Evolutionary conservation across 257 asterid species (phyloP).

Genomic region (Thymus quinquecostatus): DNA sequence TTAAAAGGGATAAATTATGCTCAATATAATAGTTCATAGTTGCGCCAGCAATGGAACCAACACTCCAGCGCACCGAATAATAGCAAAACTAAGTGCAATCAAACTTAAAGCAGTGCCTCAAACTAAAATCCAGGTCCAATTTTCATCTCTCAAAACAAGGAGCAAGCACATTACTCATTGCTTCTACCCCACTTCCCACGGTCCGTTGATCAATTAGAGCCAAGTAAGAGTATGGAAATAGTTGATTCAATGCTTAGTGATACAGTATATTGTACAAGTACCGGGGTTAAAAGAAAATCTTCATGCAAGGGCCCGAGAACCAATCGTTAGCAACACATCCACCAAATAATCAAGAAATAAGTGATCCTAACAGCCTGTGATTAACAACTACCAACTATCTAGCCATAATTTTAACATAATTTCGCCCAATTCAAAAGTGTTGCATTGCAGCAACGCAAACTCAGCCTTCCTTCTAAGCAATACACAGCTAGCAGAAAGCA

Average conservation of each 20-base stretch:
- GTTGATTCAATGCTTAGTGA: not conserved
- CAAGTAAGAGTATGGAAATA: constrained; percentile 1
- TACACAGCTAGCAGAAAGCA: not conserved
- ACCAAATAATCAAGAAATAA: not conserved
- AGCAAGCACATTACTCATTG: not conserved
- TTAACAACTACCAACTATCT: not conserved
- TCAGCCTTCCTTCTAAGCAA: not conserved
- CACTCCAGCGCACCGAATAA: too few species aligned
- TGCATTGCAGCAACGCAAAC: not conserved
- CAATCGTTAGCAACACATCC: not conserved
- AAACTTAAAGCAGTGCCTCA: not conserved
- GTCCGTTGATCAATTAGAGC: not conserved
- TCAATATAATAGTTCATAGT: not conserved
- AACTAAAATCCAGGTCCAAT: not conserved
- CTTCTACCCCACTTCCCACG: not conserved
- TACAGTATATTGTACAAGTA: too few species aligned
- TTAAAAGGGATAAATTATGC: constrained; percentile 1
- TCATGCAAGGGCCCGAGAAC: not conserved
- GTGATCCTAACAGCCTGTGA: not conserved
- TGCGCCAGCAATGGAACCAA: too few species aligned
- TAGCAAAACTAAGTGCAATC: too few species aligned
- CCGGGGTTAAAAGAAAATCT: not conserved
- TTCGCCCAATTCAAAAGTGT: not conserved
- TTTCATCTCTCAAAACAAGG: not conserved
- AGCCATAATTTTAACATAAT: not conserved